Evolutionary conservation across 2,329 filamentous ascomycete genomes (phyloP).

Genomic region (Ascomycota sp.): DNA sequence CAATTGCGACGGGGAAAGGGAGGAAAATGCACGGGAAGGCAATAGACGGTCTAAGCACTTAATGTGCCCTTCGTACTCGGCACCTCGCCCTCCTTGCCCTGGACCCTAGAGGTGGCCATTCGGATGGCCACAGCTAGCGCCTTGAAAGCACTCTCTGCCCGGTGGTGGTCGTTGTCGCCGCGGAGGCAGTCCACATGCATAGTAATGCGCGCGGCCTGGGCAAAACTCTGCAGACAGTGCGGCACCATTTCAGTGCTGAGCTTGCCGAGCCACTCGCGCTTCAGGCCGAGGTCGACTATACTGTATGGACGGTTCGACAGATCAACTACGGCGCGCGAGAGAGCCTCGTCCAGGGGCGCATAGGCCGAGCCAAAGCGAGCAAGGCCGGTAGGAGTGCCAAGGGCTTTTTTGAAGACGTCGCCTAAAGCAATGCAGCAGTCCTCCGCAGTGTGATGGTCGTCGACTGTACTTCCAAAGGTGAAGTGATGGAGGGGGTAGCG

Average conservation of each 20-base stretch:
- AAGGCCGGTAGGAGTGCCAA: constrained; percentile 58
- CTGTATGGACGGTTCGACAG: constrained; percentile 76
- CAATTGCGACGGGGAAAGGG: not conserved
- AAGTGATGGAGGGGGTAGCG: too few relatives aligned
- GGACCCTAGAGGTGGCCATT: constrained; percentile 50
- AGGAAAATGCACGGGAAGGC: not conserved
- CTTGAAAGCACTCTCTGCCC: constrained; percentile 93
- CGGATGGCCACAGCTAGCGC: constrained; percentile 71
- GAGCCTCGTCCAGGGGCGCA: constrained; percentile 81
- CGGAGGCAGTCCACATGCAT: constrained; percentile 82
- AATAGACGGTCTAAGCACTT: constrained; percentile 21
- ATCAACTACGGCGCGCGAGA: constrained; percentile 83
- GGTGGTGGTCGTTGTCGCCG: constrained; percentile 85
- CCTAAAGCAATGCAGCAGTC: constrained; percentile 86
- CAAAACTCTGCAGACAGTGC: constrained; percentile 85
- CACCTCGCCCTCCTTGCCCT: constrained; percentile 72
- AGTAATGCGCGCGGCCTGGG: constrained; percentile 73
- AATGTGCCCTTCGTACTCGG: constrained; percentile 91
- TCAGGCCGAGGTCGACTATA: constrained; percentile 64
- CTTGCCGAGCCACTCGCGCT: constrained; percentile 81
- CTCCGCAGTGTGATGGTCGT: constrained; percentile 96
- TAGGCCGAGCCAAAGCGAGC: constrained; percentile 83
- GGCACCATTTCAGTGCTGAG: constrained; percentile 92
- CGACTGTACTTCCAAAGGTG: constrained; percentile 31
- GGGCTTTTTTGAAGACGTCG: constrained; percentile 56